A percentile compares a stretch with the other conserved stretches of the same genome.
Conservation (phyloP, 2,329 filamentous ascomycete species). For the Graphilbum ipis-grandicollis region DNA sequence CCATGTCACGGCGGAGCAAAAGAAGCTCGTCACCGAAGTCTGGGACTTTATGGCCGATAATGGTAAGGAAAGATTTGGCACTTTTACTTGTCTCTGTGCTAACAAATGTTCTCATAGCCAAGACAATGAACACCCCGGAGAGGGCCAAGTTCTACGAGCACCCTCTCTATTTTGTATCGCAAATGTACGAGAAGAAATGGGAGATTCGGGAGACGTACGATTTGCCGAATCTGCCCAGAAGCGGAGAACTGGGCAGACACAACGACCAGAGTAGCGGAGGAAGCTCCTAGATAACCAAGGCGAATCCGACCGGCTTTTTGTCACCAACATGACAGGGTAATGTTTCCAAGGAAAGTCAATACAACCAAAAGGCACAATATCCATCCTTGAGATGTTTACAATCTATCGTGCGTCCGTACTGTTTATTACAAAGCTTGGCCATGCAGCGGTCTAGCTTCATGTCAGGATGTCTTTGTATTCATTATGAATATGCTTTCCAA, state of each 20-base stretch:
- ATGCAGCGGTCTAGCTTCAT: too few relatives aligned
- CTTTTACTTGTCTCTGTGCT: background rate
- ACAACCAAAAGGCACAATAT: too few relatives aligned
- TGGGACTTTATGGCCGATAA: conserved; percentile 11
- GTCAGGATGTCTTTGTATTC: too few relatives aligned
- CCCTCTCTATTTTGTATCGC: conserved; percentile 25
- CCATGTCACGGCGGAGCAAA: conserved; percentile 13
- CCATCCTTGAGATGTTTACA: too few relatives aligned
- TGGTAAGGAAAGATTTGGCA: conserved; percentile 4
- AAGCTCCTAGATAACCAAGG: too few relatives aligned
- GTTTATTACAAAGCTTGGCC: too few relatives aligned
- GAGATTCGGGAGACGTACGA: conserved; percentile 3
- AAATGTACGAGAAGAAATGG: conserved; percentile 28
- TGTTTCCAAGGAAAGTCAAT: too few relatives aligned
- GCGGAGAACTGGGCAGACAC: background rate
- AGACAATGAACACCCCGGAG: conserved; percentile 6
- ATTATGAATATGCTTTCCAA: too few relatives aligned
- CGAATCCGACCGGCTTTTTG: too few relatives aligned
- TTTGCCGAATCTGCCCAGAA: background rate
- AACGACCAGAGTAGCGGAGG: too few relatives aligned
- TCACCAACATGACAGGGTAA: too few relatives aligned
- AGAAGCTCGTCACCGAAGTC: conserved; percentile 16
- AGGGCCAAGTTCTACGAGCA: conserved; percentile 17
- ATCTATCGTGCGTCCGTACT: too few relatives aligned
- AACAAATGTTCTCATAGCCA: background rate